Evolutionary conservation across 1,284 basidiomycete species (phyloP).

Genomic region (Uromyces viciae-fabae): DNA sequence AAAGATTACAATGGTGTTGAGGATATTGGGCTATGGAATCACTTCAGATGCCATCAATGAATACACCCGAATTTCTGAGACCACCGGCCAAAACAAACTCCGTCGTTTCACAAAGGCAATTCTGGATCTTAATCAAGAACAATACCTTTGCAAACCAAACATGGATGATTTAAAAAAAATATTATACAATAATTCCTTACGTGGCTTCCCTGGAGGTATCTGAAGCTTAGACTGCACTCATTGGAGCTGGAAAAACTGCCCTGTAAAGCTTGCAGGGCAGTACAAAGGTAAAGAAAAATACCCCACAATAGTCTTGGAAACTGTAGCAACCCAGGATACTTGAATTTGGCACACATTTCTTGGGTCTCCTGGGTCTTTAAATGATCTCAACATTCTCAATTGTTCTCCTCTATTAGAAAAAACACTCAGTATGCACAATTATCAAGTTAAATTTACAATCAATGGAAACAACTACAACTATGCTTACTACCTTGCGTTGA

Average conservation of each 20-base stretch:
- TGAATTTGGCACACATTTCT: constrained; percentile 16
- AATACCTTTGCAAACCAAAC: neutral
- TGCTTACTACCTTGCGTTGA: constrained; percentile 33
- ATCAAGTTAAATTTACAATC: neutral
- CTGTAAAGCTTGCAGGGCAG: neutral
- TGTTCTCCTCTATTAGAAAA: constrained; percentile 1
- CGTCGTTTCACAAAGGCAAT: neutral
- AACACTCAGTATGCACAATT: neutral
- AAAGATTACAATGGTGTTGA: neutral
- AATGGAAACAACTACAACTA: constrained; percentile 21
- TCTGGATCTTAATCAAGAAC: neutral
- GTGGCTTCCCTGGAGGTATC: constrained; percentile 14
- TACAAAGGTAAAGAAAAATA: constrained; percentile 20
- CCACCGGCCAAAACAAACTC: neutral
- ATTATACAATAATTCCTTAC: neutral
- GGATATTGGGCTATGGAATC: neutral
- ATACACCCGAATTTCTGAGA: neutral
- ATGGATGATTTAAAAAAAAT: neutral
- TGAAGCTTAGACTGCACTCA: constrained; percentile 22
- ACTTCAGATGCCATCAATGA: neutral
- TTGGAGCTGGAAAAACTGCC: constrained; percentile 33
- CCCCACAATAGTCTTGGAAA: constrained; percentile 6
- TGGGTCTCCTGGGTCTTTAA: constrained; percentile 28
- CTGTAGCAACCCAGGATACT: constrained; percentile 3
- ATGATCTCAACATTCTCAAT: constrained; percentile 21